Base-by-base conservation (phyloP, 805 yeast genomes). In the Cyberlindnera saturnus region DNA sequence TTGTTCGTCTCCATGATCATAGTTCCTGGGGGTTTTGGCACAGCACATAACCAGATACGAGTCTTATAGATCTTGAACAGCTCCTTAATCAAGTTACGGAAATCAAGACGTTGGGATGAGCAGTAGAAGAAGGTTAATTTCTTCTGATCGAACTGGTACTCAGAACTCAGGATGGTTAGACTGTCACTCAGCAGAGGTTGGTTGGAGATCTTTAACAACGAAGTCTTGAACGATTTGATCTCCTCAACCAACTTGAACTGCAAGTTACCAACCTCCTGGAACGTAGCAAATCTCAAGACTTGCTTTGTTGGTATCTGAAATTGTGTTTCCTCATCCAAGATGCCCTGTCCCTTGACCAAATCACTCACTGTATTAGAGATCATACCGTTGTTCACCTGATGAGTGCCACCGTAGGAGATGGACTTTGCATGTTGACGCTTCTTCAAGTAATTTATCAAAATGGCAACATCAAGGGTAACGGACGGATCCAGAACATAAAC, bases 41-140 rank as follows among this genome's bases (percentile, higher is more conserved):
- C 48, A 1, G 93, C 90, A 69, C 90, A 82, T 63, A 86, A 66
- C 93, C 95, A 86, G 50, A 84, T 84, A 55, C 91, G 70, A 0
- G 90, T 83, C 63, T 84, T 84, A 67, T 82, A 84, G 46, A 81
- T 77, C 57, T 82, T 79, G 69, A 82, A 84, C 28, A 84, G 63
- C 55, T 84, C 91, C 46, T 83, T 78, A 42, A 83, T 83, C 55
- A 84, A 69, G 37, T 77, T 83, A 45, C 91, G 68, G 59, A 84
- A 84, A 58, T 86, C 93, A 43, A 84, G 73, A 51, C 93, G 66
- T 53, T 79, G 79, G 39, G 75, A 71, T 55, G 82, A 73, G 43
- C 69, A 71, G 56, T 82, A 82, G 62, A 83, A 85, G 52, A 85
- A 81, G 6, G 83, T 85, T 48, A 85, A 69, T 53, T 86, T 86